Base-by-base conservation (phyloP, 352 stramenopile species). In the Phytophthora rubi region DNA sequence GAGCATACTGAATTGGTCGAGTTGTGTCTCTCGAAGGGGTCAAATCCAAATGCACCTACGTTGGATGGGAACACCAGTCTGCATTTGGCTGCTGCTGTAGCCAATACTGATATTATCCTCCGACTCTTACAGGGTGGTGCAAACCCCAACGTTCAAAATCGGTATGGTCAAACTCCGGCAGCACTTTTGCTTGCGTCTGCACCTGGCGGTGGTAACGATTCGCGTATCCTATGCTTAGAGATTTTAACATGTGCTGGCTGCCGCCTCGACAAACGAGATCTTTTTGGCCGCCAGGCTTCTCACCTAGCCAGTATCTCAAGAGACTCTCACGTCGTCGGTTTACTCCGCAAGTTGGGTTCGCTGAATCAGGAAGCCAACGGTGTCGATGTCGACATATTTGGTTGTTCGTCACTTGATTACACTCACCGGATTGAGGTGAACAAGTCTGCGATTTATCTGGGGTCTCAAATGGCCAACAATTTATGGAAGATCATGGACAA, bases 1-100 rank as follows among this genome's bases (percentile, higher is more conserved):
- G 75, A 69, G 12, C 68, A 76, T 44, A 56, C 77, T 26, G 69
- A 89, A 13, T 65, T 95, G 5, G 86, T 93, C 2, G 80, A 93
- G 28, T 39, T 96, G 18, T 82, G 86, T 33, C 73, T 95, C 1
- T 88, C 78, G 3, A 93, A 90, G 54, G 80, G 81, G 18, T 73
- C 86, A 0, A 70, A 94, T 59, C 82, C 85, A n/a, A 93, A 93
- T 21, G 32, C 76, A 4, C 35, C 68, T 12, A 93, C 80, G 1
- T 66, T 91, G 30, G 77, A 96, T 21, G 83, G 83, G 26, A 76
- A 89, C 53, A 93, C 86, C 8, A 89, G 84, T 68, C 68, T 96
- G 9, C 89, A 96, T 45, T 64, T 95, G 10, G 88, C 89, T 23
- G 77, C 85, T 3, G 37, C 75, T 30, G 53, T 75, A 12, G 68